A percentile compares a stretch with the other conserved stretches of the same genome.
phyloP scores from a whole-genome alignment of 148 eudicot species.

The Rhododendron simsii region DNA sequence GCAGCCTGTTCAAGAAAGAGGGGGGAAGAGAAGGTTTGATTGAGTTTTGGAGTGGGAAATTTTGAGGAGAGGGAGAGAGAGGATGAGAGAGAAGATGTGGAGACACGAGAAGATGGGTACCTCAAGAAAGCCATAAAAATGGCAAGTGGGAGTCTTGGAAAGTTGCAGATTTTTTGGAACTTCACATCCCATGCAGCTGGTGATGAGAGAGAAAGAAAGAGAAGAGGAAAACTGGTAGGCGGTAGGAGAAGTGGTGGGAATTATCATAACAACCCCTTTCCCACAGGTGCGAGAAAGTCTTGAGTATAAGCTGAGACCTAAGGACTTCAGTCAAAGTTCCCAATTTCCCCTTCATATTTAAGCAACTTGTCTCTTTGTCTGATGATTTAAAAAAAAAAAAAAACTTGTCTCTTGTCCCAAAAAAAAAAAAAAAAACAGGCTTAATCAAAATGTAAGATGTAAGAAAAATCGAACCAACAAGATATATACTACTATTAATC shows the following conservation, averaged over 20 bases:
- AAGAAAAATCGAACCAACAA: too few species aligned
- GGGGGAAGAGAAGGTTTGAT: slow-evolving; percentile 9
- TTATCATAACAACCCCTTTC: not conserved
- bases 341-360: not conserved
- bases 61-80: slow-evolving; percentile 7
- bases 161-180: slow-evolving; percentile 16
- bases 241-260: slow-evolving; percentile 7
- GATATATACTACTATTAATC: too few species aligned
- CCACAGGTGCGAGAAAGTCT: not conserved
- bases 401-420: too few species aligned
- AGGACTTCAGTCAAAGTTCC: not conserved
- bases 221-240: slow-evolving; percentile 4
- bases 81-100: not conserved
- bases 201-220: not conserved
- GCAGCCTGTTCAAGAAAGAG: slow-evolving; percentile 2
- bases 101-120: slow-evolving; percentile 13
- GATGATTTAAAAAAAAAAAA: too few species aligned
- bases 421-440: too few species aligned
- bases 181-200: slow-evolving; percentile 19
- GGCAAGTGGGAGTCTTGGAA: slow-evolving; percentile 3
- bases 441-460: too few species aligned
- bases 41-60: slow-evolving; percentile 1
- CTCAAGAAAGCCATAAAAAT: slow-evolving; percentile 23
- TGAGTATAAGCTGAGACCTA: not conserved
- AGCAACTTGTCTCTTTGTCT: not conserved